Conservation (phyloP, 176 grass and related monocot genomes). For the Sorghum bicolor region Sorghum_bicolor_NCBIv3 NC_012872.2:9250501-9251000, state of each 20-base stretch:
- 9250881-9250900: constrained; percentile 47
- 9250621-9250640: background rate
- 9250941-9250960: constrained; percentile 88
- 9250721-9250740: background rate
- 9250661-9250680: background rate
- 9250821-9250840: background rate
- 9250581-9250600: background rate
- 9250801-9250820: background rate
- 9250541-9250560: background rate
- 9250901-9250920: constrained; percentile 93
- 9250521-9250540: background rate
- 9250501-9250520: background rate
- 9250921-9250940: constrained; percentile 99
- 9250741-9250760: background rate
- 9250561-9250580: background rate
- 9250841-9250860: constrained; percentile 9
- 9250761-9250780: background rate
- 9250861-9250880: background rate
- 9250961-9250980: constrained; percentile 81
- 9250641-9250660: background rate
- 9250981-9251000: constrained; percentile 96
- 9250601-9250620: background rate
- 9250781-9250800: background rate
- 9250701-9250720: background rate
- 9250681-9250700: background rate